Base-by-base conservation (phyloP, 495 filamentous ascomycete genomes). In the Tricharina praecox region DNA sequence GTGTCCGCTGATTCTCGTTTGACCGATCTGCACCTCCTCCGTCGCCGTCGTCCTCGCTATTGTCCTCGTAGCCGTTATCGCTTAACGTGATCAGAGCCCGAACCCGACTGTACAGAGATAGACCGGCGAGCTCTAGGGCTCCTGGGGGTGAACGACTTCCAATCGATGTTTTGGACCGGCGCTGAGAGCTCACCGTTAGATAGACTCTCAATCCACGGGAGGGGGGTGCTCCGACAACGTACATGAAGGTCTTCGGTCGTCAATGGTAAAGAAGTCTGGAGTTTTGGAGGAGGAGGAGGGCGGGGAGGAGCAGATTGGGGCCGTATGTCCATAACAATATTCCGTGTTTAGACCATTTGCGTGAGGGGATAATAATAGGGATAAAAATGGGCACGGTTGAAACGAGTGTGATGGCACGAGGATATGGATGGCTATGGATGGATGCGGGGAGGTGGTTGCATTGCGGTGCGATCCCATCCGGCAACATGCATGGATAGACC, bases 61-160 rank as follows among this genome's bases (percentile, higher is more conserved):
- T 4, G 24, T 18, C 40, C 13, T 8, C 13, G 40, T 26, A 24
- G 2, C 13, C 18, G 24, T 1, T 43, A 25, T 43, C 26, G 19
- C 20, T 20, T 19, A 48, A 47, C 32, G 44, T 52, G 11, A 53
- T 41, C 9, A 51, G 35, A 24, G 47, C 54, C 19, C 44, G 34
- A 3, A 57, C 39, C 10, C 45, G 50, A 1, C 38, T 39, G 51
- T 53, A 34, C 18, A 52, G 32, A 2, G 34, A 35, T 4, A 38
- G 18, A 20, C 33, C 37, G 15, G 47, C 30, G 38, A 38, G 28
- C 33, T 58, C 50, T 13, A 49, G 53, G 4, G 34, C 44, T 15
- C 45, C 34, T 30, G 44, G 50, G 4, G 26, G 9, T 25, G 43
- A 19, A 4, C 16, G n/a, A 19, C 28, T 16, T 25, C 18, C 25